Conservation (phyloP, 495 filamentous ascomycete species). For the Podospora appendiculata region DNA sequence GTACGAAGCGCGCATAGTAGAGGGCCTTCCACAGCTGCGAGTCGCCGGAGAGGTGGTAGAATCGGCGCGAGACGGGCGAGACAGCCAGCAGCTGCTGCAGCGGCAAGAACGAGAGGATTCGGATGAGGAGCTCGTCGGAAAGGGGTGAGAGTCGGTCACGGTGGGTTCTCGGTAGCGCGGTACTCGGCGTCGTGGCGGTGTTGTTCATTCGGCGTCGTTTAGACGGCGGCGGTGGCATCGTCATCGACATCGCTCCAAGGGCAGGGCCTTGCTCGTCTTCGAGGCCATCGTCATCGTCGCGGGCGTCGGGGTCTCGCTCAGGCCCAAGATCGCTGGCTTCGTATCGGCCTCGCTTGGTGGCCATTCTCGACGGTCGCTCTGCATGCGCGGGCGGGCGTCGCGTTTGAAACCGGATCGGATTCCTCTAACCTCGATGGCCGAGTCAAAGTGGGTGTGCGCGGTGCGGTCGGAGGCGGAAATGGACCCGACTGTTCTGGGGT, state of each 20-base stretch:
- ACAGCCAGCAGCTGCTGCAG: conserved; percentile 60
- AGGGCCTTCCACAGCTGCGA: conserved; percentile 85
- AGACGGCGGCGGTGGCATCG: neutral
- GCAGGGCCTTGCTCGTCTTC: neutral
- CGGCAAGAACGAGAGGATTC: conserved; percentile 71
- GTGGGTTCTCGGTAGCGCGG: too few relatives aligned
- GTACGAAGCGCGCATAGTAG: conserved; percentile 86
- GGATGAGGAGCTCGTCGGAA: conserved; percentile 81
- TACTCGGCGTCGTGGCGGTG: neutral
- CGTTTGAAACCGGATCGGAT: neutral
- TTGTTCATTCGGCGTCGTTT: neutral
- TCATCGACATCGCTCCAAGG: too few relatives aligned
- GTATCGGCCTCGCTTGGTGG: neutral
- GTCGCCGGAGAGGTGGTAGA: conserved; percentile 68
- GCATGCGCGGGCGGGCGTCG: neutral
- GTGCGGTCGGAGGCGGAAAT: neutral
- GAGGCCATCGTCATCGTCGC: neutral
- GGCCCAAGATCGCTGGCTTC: neutral
- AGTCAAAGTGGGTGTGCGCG: neutral
- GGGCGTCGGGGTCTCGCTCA: too few relatives aligned
- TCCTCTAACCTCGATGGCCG: neutral
- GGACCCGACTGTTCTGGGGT: neutral
- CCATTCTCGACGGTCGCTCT: neutral
- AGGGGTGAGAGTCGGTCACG: conserved; percentile 47
- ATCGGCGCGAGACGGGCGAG: conserved; percentile 72